A percentile compares a stretch with the other conserved stretches of the same genome.
These are phyloP conservation scores for Cryptococcus sp. DNA, from an alignment of 1,284 basidiomycete genomes.

Conservation along the genomic window DNA sequence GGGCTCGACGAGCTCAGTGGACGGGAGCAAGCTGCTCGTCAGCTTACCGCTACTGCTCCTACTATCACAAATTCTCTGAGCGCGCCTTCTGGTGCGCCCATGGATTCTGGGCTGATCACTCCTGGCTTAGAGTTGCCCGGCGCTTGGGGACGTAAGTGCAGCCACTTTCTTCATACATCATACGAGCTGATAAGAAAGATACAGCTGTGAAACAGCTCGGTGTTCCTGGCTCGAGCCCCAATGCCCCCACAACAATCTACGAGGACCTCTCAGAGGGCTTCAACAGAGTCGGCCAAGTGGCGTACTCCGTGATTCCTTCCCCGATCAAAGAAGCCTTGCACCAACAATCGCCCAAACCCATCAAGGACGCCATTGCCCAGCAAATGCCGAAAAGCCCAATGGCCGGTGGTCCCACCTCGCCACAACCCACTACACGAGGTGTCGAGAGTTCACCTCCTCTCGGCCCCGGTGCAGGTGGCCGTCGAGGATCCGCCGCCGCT, in stretches of 20 bases:
- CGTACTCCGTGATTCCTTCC: constrained; percentile 37
- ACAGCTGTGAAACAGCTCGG: constrained; percentile 24
- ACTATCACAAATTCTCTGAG: background rate
- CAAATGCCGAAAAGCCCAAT: constrained; percentile 1
- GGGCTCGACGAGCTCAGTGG: constrained; percentile 34
- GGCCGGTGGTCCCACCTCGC: background rate
- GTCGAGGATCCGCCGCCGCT: constrained; percentile 21
- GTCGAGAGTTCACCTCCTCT: background rate
- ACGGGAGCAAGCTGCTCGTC: constrained; percentile 44
- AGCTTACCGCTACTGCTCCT: constrained; percentile 25
- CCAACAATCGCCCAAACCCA: constrained; percentile 11
- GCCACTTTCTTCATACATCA: background rate
- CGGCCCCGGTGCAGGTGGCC: background rate
- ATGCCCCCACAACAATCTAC: constrained; percentile 36
- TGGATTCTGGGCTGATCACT: constrained; percentile 26
- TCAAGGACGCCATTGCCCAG: constrained; percentile 7
- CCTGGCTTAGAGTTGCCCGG: constrained; percentile 47
- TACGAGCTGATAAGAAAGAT: background rate
- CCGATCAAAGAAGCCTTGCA: constrained; percentile 35
- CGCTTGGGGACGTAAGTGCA: constrained; percentile 45
- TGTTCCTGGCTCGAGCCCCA: constrained; percentile 27
- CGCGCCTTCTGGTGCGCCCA: background rate
- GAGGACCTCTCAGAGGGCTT: constrained; percentile 42
- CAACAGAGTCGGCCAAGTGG: constrained; percentile 40
- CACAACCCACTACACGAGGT: constrained; percentile 2